phyloP scores from a whole-genome alignment of 768 basidiomycete species.

The Boletus rubroflammeus region DNA sequence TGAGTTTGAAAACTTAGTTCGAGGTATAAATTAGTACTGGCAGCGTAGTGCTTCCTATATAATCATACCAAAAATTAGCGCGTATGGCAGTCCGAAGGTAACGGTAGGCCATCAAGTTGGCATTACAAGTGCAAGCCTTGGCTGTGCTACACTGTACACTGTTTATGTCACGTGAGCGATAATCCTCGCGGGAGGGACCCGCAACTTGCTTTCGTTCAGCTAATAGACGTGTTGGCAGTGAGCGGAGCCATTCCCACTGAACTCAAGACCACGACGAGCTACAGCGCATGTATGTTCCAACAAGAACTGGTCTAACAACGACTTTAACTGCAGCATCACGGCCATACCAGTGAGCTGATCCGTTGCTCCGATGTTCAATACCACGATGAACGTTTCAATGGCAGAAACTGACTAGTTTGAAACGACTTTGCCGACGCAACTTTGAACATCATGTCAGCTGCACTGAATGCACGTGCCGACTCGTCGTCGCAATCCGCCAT shows the following conservation, averaged over 20 bases:
- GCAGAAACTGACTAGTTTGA: neutral
- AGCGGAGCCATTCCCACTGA: neutral
- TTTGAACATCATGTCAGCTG: slow-evolving; percentile 38
- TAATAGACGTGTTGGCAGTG: neutral
- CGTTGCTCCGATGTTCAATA: neutral
- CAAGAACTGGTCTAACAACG: neutral
- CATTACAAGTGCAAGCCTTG: too few species aligned
- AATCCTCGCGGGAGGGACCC: neutral
- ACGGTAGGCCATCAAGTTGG: too few species aligned
- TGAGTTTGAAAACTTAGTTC: too few species aligned
- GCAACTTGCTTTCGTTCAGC: neutral
- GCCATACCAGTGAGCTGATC: slow-evolving; percentile 9
- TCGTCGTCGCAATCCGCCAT: slow-evolving; percentile 41
- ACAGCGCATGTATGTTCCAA: neutral
- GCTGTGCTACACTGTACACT: too few species aligned
- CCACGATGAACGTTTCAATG: neutral
- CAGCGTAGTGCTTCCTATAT: too few species aligned
- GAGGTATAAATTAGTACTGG: too few species aligned
- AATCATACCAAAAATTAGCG: too few species aligned
- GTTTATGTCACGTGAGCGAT: slow-evolving; percentile 12
- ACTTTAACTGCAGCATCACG: neutral
- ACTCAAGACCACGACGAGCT: neutral
- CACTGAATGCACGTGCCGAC: slow-evolving; percentile 39
- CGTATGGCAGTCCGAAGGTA: too few species aligned
- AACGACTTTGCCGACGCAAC: neutral